Conservation (phyloP, 495 filamentous ascomycete species). For the Copromyces sp. region DNA sequence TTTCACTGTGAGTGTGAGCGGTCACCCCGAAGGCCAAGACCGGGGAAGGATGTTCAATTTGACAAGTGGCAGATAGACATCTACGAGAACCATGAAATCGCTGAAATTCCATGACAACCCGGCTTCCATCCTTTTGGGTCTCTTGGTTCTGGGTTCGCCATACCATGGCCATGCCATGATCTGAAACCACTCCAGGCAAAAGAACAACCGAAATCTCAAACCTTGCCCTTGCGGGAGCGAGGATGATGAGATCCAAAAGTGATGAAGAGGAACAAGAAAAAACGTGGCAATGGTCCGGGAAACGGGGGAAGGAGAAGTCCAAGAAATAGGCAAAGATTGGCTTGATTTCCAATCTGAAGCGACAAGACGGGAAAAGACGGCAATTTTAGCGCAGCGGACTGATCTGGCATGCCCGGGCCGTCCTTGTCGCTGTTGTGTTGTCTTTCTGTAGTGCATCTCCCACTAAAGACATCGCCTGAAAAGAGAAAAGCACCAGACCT, state of each 20-base stretch:
- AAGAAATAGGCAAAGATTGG: neutral
- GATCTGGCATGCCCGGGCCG: neutral
- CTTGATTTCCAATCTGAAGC: neutral
- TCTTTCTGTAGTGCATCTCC: neutral
- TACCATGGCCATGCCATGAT: neutral
- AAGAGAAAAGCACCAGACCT: neutral
- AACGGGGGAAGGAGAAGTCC: neutral
- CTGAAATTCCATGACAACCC: neutral
- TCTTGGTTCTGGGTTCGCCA: neutral
- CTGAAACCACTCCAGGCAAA: neutral
- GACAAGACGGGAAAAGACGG: neutral
- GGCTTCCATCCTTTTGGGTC: neutral
- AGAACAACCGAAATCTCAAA: neutral
- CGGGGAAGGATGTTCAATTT: neutral
- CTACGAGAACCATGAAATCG: neutral
- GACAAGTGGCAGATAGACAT: neutral
- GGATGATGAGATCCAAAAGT: neutral
- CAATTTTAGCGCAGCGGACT: neutral
- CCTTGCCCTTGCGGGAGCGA: neutral
- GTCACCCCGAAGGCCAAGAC: neutral
- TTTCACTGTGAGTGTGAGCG: neutral
- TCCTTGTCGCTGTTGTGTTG: neutral
- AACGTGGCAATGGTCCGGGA: neutral
- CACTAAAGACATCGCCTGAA: neutral
- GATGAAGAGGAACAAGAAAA: neutral